Percentiles rank a stretch among this genome's conserved stretches.
Evolutionary conservation across 1,139 yeast genomes (phyloP).

Genomic region (Chernovozyma sophiae-reginae): DNA sequence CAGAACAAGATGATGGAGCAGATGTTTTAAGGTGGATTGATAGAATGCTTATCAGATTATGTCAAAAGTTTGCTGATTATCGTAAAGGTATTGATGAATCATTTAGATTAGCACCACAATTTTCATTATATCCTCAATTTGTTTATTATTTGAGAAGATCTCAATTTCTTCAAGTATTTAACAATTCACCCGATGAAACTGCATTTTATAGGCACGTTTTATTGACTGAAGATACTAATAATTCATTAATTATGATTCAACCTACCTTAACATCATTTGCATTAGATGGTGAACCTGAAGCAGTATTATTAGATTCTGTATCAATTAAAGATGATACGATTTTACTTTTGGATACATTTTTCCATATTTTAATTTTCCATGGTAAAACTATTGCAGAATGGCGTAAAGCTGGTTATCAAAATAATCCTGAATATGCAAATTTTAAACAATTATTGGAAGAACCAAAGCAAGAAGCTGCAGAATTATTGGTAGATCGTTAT

Average conservation of each 20-base stretch:
- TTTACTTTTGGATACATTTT: constrained; percentile 86
- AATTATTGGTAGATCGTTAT: constrained; percentile 85
- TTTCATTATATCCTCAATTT: constrained; percentile 78
- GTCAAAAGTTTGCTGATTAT: constrained; percentile 51
- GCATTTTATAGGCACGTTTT: constrained; percentile 94
- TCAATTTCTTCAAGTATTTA: constrained; percentile 92
- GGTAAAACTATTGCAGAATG: constrained; percentile 94
- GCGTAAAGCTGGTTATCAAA: constrained; percentile 95
- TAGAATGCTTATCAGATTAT: constrained; percentile 47
- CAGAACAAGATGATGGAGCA: constrained; percentile 64
- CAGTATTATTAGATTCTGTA: constrained; percentile 91
- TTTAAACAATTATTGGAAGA: constrained; percentile 83
- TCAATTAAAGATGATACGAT: constrained; percentile 89
- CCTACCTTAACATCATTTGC: constrained; percentile 89
- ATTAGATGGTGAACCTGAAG: constrained; percentile 77
- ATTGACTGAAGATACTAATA: constrained; percentile 85
- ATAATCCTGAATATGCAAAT: constrained; percentile 82
- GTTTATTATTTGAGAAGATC: constrained; percentile 95
- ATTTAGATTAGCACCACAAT: constrained; percentile 45
- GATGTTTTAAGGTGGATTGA: constrained; percentile 52
- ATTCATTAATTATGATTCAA: constrained; percentile 95
- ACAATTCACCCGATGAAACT: constrained; percentile 98
- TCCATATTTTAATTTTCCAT: constrained; percentile 92
- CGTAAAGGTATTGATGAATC: constrained; percentile 46
- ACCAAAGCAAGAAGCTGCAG: constrained; percentile 91